Evolutionary conservation across 345 rosid genomes (phyloP), one percentile per base, ranked within the genome.

Genomic region (Populus pruinosa): DNA sequence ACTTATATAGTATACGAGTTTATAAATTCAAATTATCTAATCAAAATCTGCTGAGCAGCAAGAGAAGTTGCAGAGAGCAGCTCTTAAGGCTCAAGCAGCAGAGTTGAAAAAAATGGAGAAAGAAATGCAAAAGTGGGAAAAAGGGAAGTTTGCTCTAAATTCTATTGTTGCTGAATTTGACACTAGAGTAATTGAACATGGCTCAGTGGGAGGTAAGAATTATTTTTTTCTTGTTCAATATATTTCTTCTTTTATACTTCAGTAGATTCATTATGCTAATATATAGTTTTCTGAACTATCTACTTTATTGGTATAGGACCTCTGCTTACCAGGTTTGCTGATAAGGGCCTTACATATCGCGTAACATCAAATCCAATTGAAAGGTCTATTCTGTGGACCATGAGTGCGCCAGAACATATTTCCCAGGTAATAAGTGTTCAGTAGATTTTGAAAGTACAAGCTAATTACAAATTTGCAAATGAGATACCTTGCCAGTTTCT

Each of bases 341-440:
- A 96, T 61, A 96, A 96, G 82, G 94, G 97, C 78, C 82, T 92
- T 84, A 74, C 85, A 9, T 89, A 85, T 78, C 91, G 90, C 13
- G 77, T 96, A 83, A 87, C 87, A 67, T 81, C 92, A 73, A 93
- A 96, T 85, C 90, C 92, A 64, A 83, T 96, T 81, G 92, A 90
- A 86, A 90, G 90, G 86, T 96, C 98, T 80, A 85, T 96, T 80
- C 76, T 90, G 68, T 96, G 98, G 98, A 87, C 90, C 78, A 88
- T 96, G 93, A 80, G 80, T 53, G 86, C 85, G 78, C 99, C 99
- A 11, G 96, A 93, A 78, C 82, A 87, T 67, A 77, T 93, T 81
- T 87, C 91, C 17, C 83, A 87, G 94, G 99, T 96, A 85, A 68
- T 59, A 71, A 71, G 6, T 55, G 62, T n/a, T 67, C 31, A 43